These are phyloP conservation scores for Hygrophila difformis DNA, from an alignment of 257 asterid genomes.

Conservation along the genomic window DNA sequence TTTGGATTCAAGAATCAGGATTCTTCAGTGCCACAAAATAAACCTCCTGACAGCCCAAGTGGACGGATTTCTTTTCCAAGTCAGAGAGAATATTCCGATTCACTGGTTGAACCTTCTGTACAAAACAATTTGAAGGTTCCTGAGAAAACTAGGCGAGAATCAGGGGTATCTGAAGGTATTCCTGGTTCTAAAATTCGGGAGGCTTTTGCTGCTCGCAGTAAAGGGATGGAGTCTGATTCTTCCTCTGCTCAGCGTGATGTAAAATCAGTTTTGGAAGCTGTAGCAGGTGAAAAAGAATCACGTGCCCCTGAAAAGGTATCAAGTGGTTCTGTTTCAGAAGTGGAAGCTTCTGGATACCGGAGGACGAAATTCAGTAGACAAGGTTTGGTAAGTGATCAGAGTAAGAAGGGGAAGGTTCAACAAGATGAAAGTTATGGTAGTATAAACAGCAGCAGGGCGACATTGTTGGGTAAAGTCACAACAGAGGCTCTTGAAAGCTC, in stretches of 20 bases:
- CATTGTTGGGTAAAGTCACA: conserved; percentile 27
- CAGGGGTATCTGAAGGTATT: conserved; percentile 27
- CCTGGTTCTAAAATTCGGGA: conserved; percentile 42
- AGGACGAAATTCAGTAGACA: conserved; percentile 33
- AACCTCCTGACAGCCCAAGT: conserved; percentile 20
- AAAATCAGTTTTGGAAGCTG: conserved; percentile 26
- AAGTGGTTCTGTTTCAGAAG: conserved; percentile 23
- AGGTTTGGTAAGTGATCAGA: conserved; percentile 33
- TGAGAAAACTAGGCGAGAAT: conserved; percentile 29
- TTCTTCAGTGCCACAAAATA: conserved; percentile 23
- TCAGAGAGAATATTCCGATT: conserved; percentile 34
- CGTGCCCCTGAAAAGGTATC: conserved; percentile 22
- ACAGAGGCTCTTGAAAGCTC: conserved; percentile 34
- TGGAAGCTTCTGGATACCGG: conserved; percentile 48
- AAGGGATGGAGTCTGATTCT: conserved; percentile 34
- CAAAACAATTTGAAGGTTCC: conserved; percentile 28
- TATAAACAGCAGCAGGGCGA: conserved; percentile 30
- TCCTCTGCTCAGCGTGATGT: conserved; percentile 31
- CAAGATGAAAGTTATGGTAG: conserved; percentile 27
- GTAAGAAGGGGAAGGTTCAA: conserved; percentile 34
- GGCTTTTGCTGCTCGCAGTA: conserved; percentile 35
- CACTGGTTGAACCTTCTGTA: conserved; percentile 21
- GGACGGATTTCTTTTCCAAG: conserved; percentile 24
- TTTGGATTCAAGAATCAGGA: conserved; percentile 27
- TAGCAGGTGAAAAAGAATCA: conserved; percentile 29